Percentiles rank a stretch among this genome's conserved stretches.
Evolutionary conservation across 2,329 filamentous ascomycete genomes (phyloP).

Genomic region (Aspergillus chevalieri): DNA sequence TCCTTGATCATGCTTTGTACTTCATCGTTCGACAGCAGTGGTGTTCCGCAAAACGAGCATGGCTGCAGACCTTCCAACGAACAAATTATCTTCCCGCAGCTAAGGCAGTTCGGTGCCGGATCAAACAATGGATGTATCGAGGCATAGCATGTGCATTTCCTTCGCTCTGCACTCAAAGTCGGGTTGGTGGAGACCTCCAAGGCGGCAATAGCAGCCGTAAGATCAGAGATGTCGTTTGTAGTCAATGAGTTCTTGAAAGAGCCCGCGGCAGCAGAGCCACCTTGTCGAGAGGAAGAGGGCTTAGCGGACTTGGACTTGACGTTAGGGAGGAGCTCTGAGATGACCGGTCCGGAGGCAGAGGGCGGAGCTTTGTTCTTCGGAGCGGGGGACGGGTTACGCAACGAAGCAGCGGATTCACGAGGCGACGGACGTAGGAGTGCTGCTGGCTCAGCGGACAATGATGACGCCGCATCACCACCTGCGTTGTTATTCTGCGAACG

Average conservation of each 20-base stretch:
- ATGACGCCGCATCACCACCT: slow-evolving; percentile 23
- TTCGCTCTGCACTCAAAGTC: slow-evolving; percentile 58
- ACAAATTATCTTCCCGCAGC: slow-evolving; percentile 91
- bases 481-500: slow-evolving; percentile 38
- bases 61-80: slow-evolving; percentile 89
- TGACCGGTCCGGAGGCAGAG: slow-evolving; percentile 69
- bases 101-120: slow-evolving; percentile 88
- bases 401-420: slow-evolving; percentile 39
- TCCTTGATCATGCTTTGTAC: slow-evolving; percentile 80
- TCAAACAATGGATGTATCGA: slow-evolving; percentile 78
- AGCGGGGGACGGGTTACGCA: slow-evolving; percentile 38
- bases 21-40: slow-evolving; percentile 65
- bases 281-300: slow-evolving; percentile 71
- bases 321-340: slow-evolving; percentile 66
- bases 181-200: slow-evolving; percentile 92
- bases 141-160: slow-evolving; percentile 78
- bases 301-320: slow-evolving; percentile 53
- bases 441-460: slow-evolving; percentile 48
- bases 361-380: slow-evolving; percentile 47
- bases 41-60: slow-evolving; percentile 79
- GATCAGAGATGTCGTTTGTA: slow-evolving; percentile 48
- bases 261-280: slow-evolving; percentile 68
- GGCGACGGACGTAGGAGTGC: slow-evolving; percentile 36
- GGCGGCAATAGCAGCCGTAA: slow-evolving; percentile 73
- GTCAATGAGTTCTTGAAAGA: slow-evolving; percentile 50